These are phyloP conservation scores for Suhomyces wounanorum DNA, from an alignment of 1,139 yeast genomes.

Conservation along the genomic window DNA sequence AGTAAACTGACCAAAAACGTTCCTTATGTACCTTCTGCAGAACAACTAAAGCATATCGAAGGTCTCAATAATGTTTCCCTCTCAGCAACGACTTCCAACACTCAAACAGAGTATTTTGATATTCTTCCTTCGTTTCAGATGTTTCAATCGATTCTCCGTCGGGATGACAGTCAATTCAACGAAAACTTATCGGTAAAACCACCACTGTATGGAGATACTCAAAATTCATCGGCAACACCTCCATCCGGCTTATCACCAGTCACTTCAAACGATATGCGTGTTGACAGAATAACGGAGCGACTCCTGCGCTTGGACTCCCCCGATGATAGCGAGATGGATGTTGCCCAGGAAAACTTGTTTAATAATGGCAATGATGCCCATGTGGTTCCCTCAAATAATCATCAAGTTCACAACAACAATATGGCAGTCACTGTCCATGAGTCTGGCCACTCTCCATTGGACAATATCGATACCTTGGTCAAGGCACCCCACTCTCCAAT, in stretches of 20 bases:
- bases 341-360: conserved; percentile 21
- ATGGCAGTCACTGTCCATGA: conserved; percentile 26
- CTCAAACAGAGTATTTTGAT: conserved; percentile 52
- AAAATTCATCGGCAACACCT: conserved; percentile 33
- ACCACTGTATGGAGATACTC: conserved; percentile 43
- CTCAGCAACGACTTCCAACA: conserved; percentile 24
- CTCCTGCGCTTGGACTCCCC: conserved; percentile 13
- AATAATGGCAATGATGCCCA: conserved; percentile 18
- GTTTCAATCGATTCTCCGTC: conserved; percentile 56
- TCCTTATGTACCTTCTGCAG: conserved; percentile 40
- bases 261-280: conserved; percentile 5
- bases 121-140: conserved; percentile 65
- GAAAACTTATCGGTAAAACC: conserved; percentile 41
- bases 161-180: conserved; percentile 47
- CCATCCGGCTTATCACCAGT: conserved; percentile 22
- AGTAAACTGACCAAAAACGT: conserved; percentile 10
- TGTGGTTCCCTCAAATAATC: conserved; percentile 13
- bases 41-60: conserved; percentile 41
- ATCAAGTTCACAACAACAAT: conserved; percentile 19
- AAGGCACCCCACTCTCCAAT: conserved; percentile 40
- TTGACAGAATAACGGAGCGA: conserved; percentile 15
- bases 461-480: conserved; percentile 45
- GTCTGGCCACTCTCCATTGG: conserved; percentile 47
- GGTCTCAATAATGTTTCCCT: conserved; percentile 7
- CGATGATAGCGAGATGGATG: conserved; percentile 5